Evolutionary conservation across 2,329 filamentous ascomycete species (phyloP), one percentile per base, ranked within the genome.

Genomic region (Exophiala xenobiotica): DNA sequence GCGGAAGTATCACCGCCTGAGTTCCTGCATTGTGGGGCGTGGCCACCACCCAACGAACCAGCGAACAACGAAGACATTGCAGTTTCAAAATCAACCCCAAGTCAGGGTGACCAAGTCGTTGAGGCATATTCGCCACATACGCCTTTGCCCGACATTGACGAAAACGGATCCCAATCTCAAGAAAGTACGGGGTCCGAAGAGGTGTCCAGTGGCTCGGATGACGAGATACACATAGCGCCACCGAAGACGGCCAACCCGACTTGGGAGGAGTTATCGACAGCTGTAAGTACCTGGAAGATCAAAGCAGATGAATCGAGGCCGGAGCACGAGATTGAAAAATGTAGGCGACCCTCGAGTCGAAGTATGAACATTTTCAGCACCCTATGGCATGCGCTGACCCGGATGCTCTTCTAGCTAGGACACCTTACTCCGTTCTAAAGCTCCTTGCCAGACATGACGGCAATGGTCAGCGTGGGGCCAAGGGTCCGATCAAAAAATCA

Each of bases 351-450:
- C 16, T 8, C 24, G n/a, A 27, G 29, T 35, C 18, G 12, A 27
- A 33, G 39, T 19, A 18, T 16, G 9, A 12, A 19, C 24, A 31
- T n/a, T 43, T 23, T 18, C 26, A 5, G 14, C 18, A 9, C 7
- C 19, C n/a, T 4, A 40, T 18, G 7, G 23, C 20, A 20, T 7
- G 37, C 20, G 22, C 22, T 51, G 6, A 40, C 24, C 12, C 26
- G 14, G 8, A 14, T 4, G 31, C 5, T 16, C n/a, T 18, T 27
- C n/a, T 40, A 53, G 46, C 38, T 22, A 49, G 42, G 16, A 33
- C 41, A 9, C 51, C 51, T 18, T 53, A 53, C 42, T 53, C 51
- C n/a, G 46, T 53, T n/a, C 31, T 53, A 22, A 45, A 49, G 39
- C 51, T 53, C 4, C 22, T 53, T 19, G 50, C 51, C 40, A 49